Percentiles rank a stretch among this genome's conserved stretches.
Evolutionary conservation across 148 eudicot species (phyloP).

Genomic region (Nepenthes gracilis): DNA sequence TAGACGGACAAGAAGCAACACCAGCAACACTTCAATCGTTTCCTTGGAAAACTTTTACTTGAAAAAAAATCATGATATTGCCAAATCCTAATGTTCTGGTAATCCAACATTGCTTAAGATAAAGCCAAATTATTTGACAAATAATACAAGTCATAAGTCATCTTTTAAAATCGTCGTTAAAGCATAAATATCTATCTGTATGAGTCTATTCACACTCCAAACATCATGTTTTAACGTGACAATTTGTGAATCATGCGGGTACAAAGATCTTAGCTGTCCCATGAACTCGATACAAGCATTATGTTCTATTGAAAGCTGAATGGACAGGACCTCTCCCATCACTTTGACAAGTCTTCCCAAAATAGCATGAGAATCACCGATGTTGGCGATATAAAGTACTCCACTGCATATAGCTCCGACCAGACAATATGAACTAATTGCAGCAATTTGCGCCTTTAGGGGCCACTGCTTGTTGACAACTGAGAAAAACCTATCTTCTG

Average conservation of each 20-base stretch:
- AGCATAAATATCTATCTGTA: conserved; percentile 76
- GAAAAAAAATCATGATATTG: no score
- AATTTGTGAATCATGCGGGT: conserved; percentile 73
- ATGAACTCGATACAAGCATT: conserved; percentile 62
- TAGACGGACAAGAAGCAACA: no score
- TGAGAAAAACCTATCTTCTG: conserved; percentile 69
- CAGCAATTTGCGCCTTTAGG: conserved; percentile 57
- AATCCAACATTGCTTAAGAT: no score
- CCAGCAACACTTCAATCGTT: no score
- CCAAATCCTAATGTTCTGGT: no score
- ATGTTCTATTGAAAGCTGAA: conserved; percentile 71
- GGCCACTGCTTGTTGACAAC: conserved; percentile 68
- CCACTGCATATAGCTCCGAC: conserved; percentile 56
- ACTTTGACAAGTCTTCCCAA: conserved; percentile 64
- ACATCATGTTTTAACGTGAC: conserved; percentile 74
- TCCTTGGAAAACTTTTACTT: no score
- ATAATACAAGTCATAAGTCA: no score
- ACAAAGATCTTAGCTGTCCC: conserved; percentile 52
- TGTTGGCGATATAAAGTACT: conserved; percentile 53
- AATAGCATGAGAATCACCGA: conserved; percentile 80
- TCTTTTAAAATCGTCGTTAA: no score
- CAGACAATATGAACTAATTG: conserved; percentile 75
- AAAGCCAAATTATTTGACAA: no score
- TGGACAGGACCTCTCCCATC: conserved; percentile 55
- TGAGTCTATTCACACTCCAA: conserved; percentile 81